Base-by-base conservation (phyloP, 352 stramenopile genomes). In the Aphanomyces astaci region DNA sequence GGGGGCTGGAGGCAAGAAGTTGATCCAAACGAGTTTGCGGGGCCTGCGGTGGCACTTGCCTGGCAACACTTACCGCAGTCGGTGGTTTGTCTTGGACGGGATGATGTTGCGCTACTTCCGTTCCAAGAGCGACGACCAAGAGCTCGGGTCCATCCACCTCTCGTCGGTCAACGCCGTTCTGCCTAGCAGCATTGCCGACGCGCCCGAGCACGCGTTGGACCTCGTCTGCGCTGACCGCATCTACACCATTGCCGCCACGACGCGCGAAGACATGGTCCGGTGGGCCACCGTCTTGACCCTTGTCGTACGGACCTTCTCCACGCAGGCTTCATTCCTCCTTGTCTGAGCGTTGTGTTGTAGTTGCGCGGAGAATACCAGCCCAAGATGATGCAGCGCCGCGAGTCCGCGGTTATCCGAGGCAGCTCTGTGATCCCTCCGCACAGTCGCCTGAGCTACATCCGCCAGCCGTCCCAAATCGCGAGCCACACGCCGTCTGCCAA, bases 51-150 rank as follows among this genome's bases (percentile, higher is more conserved):
- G 93, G 24, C 87, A 95, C 55, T 63, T 95, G 53, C 86, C 86
- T 4, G 85, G 85, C 4, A 93, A 80, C 71, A 79, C 85, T 53
- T 95, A 94, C 70, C 74, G 86, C 46, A 81, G 87, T 64, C 74
- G 87, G 10, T 95, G 87, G 87, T 95, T 95, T 73, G 87, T 94
- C 63, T 78, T 95, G 32, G 87, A 95, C 62, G 85, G 87, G 51
- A 92, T 95, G 85, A 92, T 94, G 48, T 66, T 95, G 67, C 84
- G 84, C 9, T 95, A 95, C 72, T 95, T 94, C 57, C 92, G 92
- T 71, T 93, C 76, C 55, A 85, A 87, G 70, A 82, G 71, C n/a
- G 87, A 95, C 68, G 87, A 95, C 62, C 84, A 92, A 67, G 87
- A 95, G 64, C 78, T 95, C 22, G 87, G 87, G n/a, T 83, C 87